Base-by-base conservation (phyloP, 805 yeast genomes). In the Candida boleticola region DNA sequence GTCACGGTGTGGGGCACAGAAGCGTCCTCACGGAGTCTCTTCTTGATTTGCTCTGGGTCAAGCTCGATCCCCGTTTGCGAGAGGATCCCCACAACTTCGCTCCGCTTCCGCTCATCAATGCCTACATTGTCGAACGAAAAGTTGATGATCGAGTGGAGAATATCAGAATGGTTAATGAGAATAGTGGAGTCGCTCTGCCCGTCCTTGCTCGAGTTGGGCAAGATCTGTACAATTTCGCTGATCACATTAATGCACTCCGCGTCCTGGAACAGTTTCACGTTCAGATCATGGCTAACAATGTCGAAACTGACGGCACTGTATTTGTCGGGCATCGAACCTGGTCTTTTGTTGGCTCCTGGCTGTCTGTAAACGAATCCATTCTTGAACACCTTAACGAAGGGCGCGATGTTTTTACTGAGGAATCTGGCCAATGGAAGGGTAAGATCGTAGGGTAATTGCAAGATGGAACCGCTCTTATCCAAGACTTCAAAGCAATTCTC, bases 231-330 rank as follows among this genome's bases (percentile, higher is more conserved):
- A 0, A 84, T 74, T 51, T 90, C 96, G 54, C 85, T 90, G 27
- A 88, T 73, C 1, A 89, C 86, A 49, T 85, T 85, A 36, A 93
- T 68, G 44, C 92, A 79, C 55, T 93, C 99, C 0, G 97, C 97
- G 58, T 93, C 98, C 49, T 84, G 76, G 1, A 80, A 66, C 7
- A 76, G 58, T 35, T 76, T 77, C 1, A 64, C 50, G 1, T 73
- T 52, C 2, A 52, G 42, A 26, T 68, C 74, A n/a, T 71, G 67
- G 0, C 85, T 71, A 2, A 85, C 69, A 19, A 89, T 83, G 61
- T 93, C 98, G 62, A 92, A 90, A 53, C 85, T 95, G 30, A 89
- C 80, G 45, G 95, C 96, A 23, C 84, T 79, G 58, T 82, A 89
- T 52, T 78, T 80, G 20, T 78, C 74, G 0, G 96, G 96, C 18